These are phyloP conservation scores for Nicotiana obtusifolia DNA, from an alignment of 257 asterid genomes.

Conservation along the genomic window DNA sequence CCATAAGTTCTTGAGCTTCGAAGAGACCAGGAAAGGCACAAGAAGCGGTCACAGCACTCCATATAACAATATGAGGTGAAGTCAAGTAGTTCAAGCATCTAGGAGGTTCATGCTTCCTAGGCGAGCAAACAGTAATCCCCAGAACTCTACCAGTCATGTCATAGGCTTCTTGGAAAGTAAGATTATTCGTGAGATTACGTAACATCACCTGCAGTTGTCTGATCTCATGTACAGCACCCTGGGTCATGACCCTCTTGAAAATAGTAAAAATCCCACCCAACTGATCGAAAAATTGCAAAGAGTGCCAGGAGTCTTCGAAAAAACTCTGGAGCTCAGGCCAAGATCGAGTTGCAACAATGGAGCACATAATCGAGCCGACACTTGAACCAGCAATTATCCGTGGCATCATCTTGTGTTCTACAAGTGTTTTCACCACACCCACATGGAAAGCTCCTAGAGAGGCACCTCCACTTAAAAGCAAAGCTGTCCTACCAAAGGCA, in stretches of 20 bases:
- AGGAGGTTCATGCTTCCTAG: slow-evolving; percentile 79
- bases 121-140: slow-evolving; percentile 77
- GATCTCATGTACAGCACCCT: slow-evolving; percentile 77
- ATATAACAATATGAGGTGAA: slow-evolving; percentile 81
- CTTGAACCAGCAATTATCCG: slow-evolving; percentile 82
- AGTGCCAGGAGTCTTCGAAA: slow-evolving; percentile 80
- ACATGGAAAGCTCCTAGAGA: slow-evolving; percentile 79
- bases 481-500: slow-evolving; percentile 80
- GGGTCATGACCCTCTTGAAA: slow-evolving; percentile 63
- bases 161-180: slow-evolving; percentile 85
- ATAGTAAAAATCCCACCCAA: slow-evolving; percentile 69
- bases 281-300: slow-evolving; percentile 67
- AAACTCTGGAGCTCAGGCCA: slow-evolving; percentile 90
- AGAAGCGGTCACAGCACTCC: slow-evolving; percentile 91
- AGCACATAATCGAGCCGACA: slow-evolving; percentile 77
- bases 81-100: slow-evolving; percentile 85
- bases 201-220: slow-evolving; percentile 64
- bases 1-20: slow-evolving; percentile 89
- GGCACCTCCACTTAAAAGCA: slow-evolving; percentile 81
- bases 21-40: slow-evolving; percentile 88
- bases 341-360: slow-evolving; percentile 68
- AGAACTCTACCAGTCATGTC: slow-evolving; percentile 77
- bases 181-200: slow-evolving; percentile 61
- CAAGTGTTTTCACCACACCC: slow-evolving; percentile 78
- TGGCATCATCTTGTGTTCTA: slow-evolving; percentile 71